phyloP scores from a whole-genome alignment of 257 asterid species.

The Rehmannia glutinosa region DNA sequence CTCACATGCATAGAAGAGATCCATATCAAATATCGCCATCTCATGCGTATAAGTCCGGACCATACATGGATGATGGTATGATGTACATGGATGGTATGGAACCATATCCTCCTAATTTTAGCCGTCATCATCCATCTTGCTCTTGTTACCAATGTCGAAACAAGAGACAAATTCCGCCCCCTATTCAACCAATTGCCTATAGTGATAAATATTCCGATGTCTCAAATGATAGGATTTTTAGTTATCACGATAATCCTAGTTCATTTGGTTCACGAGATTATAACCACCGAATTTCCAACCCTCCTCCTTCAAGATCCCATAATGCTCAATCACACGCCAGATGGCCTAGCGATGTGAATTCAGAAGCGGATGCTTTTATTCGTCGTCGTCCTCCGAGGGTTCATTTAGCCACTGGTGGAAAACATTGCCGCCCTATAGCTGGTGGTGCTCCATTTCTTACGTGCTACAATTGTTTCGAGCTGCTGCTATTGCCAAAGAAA shows the following conservation, averaged over 20 bases:
- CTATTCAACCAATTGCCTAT: constrained; percentile 26
- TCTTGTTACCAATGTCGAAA: constrained; percentile 60
- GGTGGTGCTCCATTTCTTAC: constrained; percentile 87
- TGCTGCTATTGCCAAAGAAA: constrained; percentile 64
- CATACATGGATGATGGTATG: constrained; percentile 34
- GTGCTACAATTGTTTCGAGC: constrained; percentile 66
- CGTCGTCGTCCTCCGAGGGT: constrained; percentile 38
- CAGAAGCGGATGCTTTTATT: constrained; percentile 41
- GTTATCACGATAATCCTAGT: constrained; percentile 28
- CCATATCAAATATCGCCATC: constrained; percentile 36
- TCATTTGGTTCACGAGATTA: constrained; percentile 31
- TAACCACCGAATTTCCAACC: constrained; percentile 24
- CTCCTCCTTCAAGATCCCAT: constrained; percentile 33
- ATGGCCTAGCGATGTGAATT: constrained; percentile 50
- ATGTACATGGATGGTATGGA: constrained; percentile 37
- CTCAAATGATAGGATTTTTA: constrained; percentile 26
- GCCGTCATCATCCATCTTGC: constrained; percentile 70
- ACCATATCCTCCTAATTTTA: constrained; percentile 31
- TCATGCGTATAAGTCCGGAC: constrained; percentile 37
- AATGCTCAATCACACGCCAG: constrained; percentile 36
- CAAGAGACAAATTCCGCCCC: constrained; percentile 30
- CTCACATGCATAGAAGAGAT: constrained; percentile 45
- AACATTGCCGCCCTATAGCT: constrained; percentile 53
- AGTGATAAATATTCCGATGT: constrained; percentile 32
- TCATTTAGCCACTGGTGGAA: constrained; percentile 30